A percentile compares a stretch with the other conserved stretches of the same genome.
Conservation (phyloP, 768 basidiomycete genomes). For the Sutorius australiensis region DNA sequence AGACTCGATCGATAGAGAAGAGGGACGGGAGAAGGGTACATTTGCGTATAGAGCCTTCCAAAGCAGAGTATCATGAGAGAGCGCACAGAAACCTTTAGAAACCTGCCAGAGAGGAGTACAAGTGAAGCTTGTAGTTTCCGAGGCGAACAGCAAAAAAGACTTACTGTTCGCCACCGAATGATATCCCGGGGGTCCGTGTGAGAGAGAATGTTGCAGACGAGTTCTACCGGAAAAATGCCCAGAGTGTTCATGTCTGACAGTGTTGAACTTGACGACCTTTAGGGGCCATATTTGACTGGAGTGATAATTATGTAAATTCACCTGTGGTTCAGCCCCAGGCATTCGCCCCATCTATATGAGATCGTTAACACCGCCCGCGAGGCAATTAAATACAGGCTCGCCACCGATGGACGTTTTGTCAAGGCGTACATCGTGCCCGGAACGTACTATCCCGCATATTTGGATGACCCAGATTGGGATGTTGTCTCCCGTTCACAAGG, state of each 20-base stretch:
- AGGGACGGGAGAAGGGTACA: neutral
- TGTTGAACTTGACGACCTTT: too few relatives aligned
- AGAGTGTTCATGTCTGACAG: neutral
- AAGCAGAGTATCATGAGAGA: neutral
- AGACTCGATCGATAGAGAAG: neutral
- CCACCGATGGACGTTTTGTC: neutral
- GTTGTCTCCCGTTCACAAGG: neutral
- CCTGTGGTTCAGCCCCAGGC: too few relatives aligned
- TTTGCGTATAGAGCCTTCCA: neutral
- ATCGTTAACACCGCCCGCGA: slow-evolving; percentile 54
- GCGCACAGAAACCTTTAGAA: neutral
- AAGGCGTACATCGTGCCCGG: slow-evolving; percentile 44
- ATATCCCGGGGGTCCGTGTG: neutral
- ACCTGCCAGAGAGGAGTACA: neutral
- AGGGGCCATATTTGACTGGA: too few relatives aligned
- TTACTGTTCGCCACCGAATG: neutral
- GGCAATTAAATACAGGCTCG: slow-evolving; percentile 41
- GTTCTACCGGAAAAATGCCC: slow-evolving; percentile 3
- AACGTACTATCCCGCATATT: slow-evolving; percentile 44
- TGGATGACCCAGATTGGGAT: slow-evolving; percentile 19
- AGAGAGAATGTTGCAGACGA: neutral
- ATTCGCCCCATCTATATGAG: slow-evolving; percentile 38
- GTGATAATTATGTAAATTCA: too few relatives aligned
- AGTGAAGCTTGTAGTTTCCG: neutral
- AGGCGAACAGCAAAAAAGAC: neutral